phyloP scores from a whole-genome alignment of 306 rosid genomes.

The Sesbania bispinosa region DNA sequence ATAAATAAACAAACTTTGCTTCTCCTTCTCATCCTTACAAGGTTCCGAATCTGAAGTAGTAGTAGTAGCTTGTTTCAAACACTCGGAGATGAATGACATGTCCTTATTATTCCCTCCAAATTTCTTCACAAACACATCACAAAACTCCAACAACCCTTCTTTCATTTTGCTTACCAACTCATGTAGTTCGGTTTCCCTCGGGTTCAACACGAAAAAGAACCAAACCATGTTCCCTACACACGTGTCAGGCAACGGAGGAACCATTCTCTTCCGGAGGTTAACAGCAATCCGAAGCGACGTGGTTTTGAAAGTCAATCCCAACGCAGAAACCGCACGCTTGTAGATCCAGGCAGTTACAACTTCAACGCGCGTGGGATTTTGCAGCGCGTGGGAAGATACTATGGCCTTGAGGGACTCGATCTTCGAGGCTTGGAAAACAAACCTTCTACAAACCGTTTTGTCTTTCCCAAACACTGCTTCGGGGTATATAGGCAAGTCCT shows the following conservation, averaged over 20 bases:
- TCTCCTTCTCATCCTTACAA: neutral
- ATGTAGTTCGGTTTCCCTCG: neutral
- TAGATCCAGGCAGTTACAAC: conserved; percentile 34
- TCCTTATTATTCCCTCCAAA: conserved; percentile 4
- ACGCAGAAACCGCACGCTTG: conserved; percentile 14
- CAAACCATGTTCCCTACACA: conserved; percentile 31
- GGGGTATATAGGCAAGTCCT: neutral
- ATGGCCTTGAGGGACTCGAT: conserved; percentile 29
- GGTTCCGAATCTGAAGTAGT: neutral
- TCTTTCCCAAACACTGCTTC: neutral
- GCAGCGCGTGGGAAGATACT: conserved; percentile 15
- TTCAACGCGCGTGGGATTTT: conserved; percentile 34
- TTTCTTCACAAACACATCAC: neutral
- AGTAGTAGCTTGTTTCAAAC: neutral
- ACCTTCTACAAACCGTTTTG: conserved; percentile 12
- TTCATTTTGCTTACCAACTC: conserved; percentile 25
- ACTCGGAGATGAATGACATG: neutral
- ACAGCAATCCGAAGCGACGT: neutral
- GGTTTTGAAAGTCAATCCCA: neutral
- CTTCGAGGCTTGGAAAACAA: conserved; percentile 31
- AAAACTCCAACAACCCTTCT: neutral
- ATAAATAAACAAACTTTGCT: neutral
- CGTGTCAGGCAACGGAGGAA: conserved; percentile 28
- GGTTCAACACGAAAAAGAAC: neutral
- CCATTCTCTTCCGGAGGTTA: conserved; percentile 29